phyloP scores from a whole-genome alignment of 352 stramenopile genomes.

The Globisporangium canariense region DNA sequence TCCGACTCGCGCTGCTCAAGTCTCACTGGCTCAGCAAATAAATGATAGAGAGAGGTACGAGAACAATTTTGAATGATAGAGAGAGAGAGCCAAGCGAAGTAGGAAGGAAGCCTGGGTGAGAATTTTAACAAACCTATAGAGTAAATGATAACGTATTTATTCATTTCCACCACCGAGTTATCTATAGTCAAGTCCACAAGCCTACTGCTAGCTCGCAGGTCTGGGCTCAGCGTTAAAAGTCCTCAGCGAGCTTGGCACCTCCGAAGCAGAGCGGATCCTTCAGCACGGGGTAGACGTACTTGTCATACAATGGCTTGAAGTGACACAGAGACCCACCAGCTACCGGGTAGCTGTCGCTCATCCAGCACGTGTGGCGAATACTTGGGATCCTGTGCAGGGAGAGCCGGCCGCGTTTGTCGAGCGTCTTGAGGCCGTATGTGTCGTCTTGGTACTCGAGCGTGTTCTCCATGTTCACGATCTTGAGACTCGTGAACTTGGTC shows the following conservation, averaged over 20 bases:
- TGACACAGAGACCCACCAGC: slow-evolving; percentile 10
- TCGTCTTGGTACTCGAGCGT: slow-evolving; percentile 37
- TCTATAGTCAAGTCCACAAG: too few species aligned
- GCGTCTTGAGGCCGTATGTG: slow-evolving; percentile 30
- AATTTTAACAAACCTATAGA: not conserved
- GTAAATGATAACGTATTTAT: slow-evolving; percentile 8
- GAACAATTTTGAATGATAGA: slow-evolving; percentile 13
- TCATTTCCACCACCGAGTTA: not conserved
- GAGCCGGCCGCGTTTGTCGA: slow-evolving; percentile 27
- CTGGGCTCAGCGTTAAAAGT: not conserved
- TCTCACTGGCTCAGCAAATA: slow-evolving; percentile 43
- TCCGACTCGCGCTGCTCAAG: slow-evolving; percentile 51
- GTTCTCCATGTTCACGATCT: slow-evolving; percentile 29
- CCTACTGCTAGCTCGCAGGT: not conserved
- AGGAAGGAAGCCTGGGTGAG: not conserved
- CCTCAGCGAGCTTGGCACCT: not conserved
- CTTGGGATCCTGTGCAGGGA: slow-evolving; percentile 19
- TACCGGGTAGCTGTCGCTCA: slow-evolving; percentile 15
- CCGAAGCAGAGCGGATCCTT: slow-evolving; percentile 3
- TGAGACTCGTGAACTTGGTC: slow-evolving; percentile 24
- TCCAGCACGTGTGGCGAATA: slow-evolving; percentile 33
- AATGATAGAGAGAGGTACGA: not conserved
- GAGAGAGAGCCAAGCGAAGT: not conserved
- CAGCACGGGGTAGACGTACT: slow-evolving; percentile 22
- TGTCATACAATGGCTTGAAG: slow-evolving; percentile 20